A percentile compares a stretch with the other conserved stretches of the same genome.
phyloP scores from a whole-genome alignment of 805 yeast species.

The Torulaspora franciscae region DNA sequence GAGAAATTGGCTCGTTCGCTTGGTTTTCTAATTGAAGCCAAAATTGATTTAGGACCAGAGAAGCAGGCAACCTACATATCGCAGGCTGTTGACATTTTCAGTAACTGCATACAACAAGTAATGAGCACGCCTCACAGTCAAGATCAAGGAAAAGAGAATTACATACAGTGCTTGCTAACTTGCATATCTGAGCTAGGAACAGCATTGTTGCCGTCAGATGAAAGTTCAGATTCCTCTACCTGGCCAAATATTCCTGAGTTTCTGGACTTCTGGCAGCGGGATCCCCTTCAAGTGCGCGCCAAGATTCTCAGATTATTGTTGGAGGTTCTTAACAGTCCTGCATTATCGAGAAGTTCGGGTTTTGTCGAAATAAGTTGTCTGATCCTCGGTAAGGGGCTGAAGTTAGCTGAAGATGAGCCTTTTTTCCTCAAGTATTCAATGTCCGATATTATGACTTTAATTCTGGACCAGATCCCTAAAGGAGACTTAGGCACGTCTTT shows the following conservation, averaged over 20 bases:
- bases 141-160: conserved; percentile 38
- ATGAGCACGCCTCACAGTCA: conserved; percentile 10
- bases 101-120: conserved; percentile 16
- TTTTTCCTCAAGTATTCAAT: conserved; percentile 30
- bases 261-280: conserved; percentile 46
- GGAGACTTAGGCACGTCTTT: conserved; percentile 36
- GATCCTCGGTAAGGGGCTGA: conserved; percentile 42
- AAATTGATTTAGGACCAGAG: conserved; percentile 41
- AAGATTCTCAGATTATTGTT: conserved; percentile 44
- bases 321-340: conserved; percentile 32
- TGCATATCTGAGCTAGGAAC: conserved; percentile 70
- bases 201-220: conserved; percentile 57
- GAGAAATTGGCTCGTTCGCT: conserved; percentile 59
- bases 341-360: conserved; percentile 41
- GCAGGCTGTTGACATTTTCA: conserved; percentile 35
- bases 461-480: conserved; percentile 21
- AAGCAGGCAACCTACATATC: conserved; percentile 39
- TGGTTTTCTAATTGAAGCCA: conserved; percentile 56
- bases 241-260: conserved; percentile 25
- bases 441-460: conserved; percentile 29
- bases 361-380: conserved; percentile 60
- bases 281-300: conserved; percentile 43
- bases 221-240: conserved; percentile 30
- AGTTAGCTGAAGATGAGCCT: conserved; percentile 30
- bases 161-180: conserved; percentile 50